Conservation (phyloP, 768 basidiomycete species). For the Mycena rosella region DNA sequence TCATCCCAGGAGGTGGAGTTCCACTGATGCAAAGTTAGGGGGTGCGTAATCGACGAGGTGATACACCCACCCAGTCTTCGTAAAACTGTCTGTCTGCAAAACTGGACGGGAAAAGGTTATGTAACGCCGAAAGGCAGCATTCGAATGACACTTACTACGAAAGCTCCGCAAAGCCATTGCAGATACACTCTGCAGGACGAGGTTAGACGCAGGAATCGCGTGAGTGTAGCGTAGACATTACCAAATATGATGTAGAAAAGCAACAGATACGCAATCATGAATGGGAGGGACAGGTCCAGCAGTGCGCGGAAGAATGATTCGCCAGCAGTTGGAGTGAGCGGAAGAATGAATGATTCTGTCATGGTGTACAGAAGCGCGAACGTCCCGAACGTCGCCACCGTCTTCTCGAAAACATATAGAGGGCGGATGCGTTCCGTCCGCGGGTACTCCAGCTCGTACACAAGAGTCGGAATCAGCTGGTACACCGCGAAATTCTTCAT, state of each 20-base stretch:
- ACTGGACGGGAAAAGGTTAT: slow-evolving; percentile 55
- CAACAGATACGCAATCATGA: slow-evolving; percentile 92
- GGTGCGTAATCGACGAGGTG: background rate
- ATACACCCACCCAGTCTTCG: slow-evolving; percentile 85
- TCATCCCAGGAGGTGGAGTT: slow-evolving; percentile 98
- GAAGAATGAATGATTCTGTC: slow-evolving; percentile 94
- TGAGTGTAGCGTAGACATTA: slow-evolving; percentile 45
- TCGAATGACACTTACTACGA: slow-evolving; percentile 71
- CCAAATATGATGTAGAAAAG: slow-evolving; percentile 91
- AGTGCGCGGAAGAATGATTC: slow-evolving; percentile 83
- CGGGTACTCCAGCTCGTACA: slow-evolving; percentile 97
- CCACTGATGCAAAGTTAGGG: slow-evolving; percentile 67
- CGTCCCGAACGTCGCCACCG: slow-evolving; percentile 94
- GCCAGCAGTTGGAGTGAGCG: slow-evolving; percentile 75
- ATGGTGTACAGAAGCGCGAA: slow-evolving; percentile 95
- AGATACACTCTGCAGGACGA: slow-evolving; percentile 83
- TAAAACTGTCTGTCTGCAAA: slow-evolving; percentile 99
- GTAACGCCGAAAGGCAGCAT: slow-evolving; percentile 10
- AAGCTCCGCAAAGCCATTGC: slow-evolving; percentile 94
- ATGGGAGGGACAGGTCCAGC: slow-evolving; percentile 90
- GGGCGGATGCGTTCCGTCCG: slow-evolving; percentile 87
- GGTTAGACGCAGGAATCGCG: slow-evolving; percentile 8
- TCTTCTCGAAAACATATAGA: slow-evolving; percentile 84
- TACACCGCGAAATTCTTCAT: slow-evolving; percentile 87
- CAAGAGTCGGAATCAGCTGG: slow-evolving; percentile 90